Evolutionary conservation across 306 rosid genomes (phyloP), one percentile per base, ranked within the genome.

Genomic region (Corylus avellana): DNA sequence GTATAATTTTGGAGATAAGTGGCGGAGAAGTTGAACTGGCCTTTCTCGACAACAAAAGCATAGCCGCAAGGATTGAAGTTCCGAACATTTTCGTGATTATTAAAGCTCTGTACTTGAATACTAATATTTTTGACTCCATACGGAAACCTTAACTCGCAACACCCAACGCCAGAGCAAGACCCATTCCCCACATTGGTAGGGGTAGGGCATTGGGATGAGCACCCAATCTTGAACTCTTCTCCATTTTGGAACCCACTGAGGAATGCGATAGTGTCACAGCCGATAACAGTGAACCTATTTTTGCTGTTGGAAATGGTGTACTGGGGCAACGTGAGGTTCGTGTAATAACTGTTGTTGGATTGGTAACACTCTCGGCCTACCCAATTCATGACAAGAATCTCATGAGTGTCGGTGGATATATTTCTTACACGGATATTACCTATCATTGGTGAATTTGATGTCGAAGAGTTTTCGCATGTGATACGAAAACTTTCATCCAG

Each of bases 61-160:
- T 79, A 86, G 42, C 88, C 77, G 69, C 89, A 88, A 2, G 84
- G 75, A 51, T 79, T 79, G 69, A 73, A 79, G n/a, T 47, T 4
- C 68, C 5, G 2, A 2, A 74, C 50, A 22, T 22, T 22, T 0
- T 14, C 1, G 11, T 79, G 72, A 2, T 76, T 57, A 0, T 8
- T 0, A 18, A 3, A 83, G 78, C 84, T 88, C 1, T 0, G 0
- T 2, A 70, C 81, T 0, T 0, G 0, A 13, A 77, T 0, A 0
- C 3, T 4, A 11, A 83, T 5, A n/a, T 10, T 4, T 4, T 1
- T 54, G 5, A 69, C 5, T 1, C 82, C 80, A 2, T n/a, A 7
- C 0, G 84, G 84, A 56, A 84, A 42, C 1, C 27, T 27, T 9
- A 72, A 25, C 12, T 73, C 57, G 56, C 90, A 84, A 39, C 87